Conservation (phyloP, 306 rosid species). For the Begonia loranthoides region DNA sequence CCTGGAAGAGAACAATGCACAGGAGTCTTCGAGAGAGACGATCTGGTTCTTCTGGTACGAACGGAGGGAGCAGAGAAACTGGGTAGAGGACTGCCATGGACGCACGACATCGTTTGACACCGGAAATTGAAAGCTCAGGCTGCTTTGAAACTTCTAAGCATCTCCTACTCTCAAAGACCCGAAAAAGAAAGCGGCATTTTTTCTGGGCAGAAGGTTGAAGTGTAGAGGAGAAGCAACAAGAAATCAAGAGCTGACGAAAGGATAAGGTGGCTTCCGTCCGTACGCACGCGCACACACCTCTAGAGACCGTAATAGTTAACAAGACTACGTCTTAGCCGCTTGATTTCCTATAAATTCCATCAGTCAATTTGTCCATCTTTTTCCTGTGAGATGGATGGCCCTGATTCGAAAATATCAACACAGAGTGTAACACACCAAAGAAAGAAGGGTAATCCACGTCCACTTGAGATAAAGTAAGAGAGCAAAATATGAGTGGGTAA, state of each 20-base stretch:
- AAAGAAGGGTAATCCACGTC: too few relatives aligned
- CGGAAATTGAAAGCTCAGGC: background rate
- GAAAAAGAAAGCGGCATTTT: background rate
- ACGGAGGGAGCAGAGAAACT: constrained; percentile 28
- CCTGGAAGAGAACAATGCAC: constrained; percentile 59
- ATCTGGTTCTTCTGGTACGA: constrained; percentile 17
- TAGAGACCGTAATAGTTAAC: too few relatives aligned
- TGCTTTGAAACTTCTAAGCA: constrained; percentile 1
- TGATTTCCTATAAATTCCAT: background rate
- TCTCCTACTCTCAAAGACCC: background rate
- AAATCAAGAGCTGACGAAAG: background rate
- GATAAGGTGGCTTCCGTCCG: background rate
- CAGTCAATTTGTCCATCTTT: background rate
- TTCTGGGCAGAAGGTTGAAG: background rate
- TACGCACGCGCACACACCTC: background rate
- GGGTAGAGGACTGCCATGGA: constrained; percentile 23
- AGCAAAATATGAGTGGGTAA: too few relatives aligned
- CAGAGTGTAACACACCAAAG: too few relatives aligned
- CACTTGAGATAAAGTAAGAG: too few relatives aligned
- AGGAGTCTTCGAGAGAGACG: constrained; percentile 20
- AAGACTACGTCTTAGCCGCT: background rate
- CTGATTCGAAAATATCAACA: background rate
- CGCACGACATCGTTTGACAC: constrained; percentile 38
- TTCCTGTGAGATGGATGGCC: background rate
- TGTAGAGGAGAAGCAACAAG: background rate